Evolutionary conservation across 1,139 yeast species (phyloP).

Genomic region (Kodamaea anthophila): DNA sequence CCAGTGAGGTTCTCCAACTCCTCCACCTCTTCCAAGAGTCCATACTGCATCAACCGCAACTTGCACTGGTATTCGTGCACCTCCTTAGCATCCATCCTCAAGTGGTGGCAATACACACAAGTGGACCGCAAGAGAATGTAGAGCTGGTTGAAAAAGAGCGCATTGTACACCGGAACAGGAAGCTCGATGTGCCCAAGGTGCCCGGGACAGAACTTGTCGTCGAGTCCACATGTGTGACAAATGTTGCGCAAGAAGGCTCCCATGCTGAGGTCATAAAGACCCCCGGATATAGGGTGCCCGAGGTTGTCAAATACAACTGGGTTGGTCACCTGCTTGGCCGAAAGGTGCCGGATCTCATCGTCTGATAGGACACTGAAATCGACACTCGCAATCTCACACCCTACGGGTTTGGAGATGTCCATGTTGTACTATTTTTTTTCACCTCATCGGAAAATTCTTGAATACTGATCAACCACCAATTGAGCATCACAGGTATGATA

Average conservation of each 20-base stretch:
- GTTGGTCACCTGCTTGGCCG: slow-evolving; percentile 92
- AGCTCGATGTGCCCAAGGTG: slow-evolving; percentile 97
- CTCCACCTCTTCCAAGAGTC: slow-evolving; percentile 72
- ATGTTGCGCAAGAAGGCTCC: slow-evolving; percentile 89
- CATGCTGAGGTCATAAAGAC: slow-evolving; percentile 86
- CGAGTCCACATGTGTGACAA: slow-evolving; percentile 94
- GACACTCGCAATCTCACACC: slow-evolving; percentile 87
- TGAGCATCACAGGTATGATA: not conserved
- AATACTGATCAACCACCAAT: too few species aligned
- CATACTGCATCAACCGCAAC: slow-evolving; percentile 78
- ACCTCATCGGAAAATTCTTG: slow-evolving; percentile 7
- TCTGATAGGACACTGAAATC: slow-evolving; percentile 85
- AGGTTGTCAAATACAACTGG: slow-evolving; percentile 92
- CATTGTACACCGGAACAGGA: slow-evolving; percentile 93
- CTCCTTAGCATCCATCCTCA: slow-evolving; percentile 63
- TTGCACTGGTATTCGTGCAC: slow-evolving; percentile 75
- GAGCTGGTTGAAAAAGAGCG: slow-evolving; percentile 87
- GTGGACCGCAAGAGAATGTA: slow-evolving; percentile 76
- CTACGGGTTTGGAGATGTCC: slow-evolving; percentile 96
- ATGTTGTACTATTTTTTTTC: slow-evolving; percentile 27
- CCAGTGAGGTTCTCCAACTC: slow-evolving; percentile 54
- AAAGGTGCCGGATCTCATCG: slow-evolving; percentile 74
- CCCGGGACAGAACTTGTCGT: slow-evolving; percentile 94
- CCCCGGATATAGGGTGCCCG: slow-evolving; percentile 93
- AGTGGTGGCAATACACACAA: slow-evolving; percentile 87